These are phyloP conservation scores for Ophiostoma himal-ulmi DNA, from an alignment of 2,329 filamentous ascomycete genomes.

Conservation along the genomic window DNA sequence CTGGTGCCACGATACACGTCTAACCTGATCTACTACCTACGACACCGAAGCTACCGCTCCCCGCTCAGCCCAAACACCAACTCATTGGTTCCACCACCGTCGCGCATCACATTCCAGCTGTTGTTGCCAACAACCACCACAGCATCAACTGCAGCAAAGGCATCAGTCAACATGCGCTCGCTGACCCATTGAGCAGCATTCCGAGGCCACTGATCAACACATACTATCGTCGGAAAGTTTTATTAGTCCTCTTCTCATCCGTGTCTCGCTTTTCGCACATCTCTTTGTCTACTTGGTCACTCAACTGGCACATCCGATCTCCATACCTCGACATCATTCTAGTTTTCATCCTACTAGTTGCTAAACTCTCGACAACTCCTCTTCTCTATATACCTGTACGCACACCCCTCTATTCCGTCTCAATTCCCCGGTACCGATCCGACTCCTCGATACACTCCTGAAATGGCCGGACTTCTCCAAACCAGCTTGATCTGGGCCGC, in stretches of 20 bases:
- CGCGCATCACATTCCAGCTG: slow-evolving; percentile 1
- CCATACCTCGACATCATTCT: not conserved
- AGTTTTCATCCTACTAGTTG: not conserved
- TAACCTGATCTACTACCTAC: not conserved
- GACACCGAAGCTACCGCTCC: not conserved
- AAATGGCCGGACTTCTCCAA: slow-evolving; percentile 50
- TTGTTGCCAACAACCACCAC: not conserved
- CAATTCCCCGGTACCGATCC: not conserved
- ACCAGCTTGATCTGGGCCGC: slow-evolving; percentile 91
- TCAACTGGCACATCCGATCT: not conserved
- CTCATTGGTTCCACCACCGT: not conserved
- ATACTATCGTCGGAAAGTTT: not conserved
- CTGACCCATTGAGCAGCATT: slow-evolving; percentile 15
- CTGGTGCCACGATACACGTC: slow-evolving; percentile 5
- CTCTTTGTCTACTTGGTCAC: slow-evolving; percentile 8
- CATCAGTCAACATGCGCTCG: slow-evolving; percentile 17
- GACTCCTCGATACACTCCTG: not conserved
- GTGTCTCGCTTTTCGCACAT: slow-evolving; percentile 3
- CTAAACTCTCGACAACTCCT: not conserved
- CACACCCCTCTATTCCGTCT: not conserved
- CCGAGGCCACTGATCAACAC: slow-evolving; percentile 11
- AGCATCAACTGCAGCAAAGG: not conserved
- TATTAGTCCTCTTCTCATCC: not conserved
- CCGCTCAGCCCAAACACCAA: not conserved
- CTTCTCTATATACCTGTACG: not conserved